Base-by-base conservation (phyloP, 345 rosid species). In the Ricinus communis region DNA sequence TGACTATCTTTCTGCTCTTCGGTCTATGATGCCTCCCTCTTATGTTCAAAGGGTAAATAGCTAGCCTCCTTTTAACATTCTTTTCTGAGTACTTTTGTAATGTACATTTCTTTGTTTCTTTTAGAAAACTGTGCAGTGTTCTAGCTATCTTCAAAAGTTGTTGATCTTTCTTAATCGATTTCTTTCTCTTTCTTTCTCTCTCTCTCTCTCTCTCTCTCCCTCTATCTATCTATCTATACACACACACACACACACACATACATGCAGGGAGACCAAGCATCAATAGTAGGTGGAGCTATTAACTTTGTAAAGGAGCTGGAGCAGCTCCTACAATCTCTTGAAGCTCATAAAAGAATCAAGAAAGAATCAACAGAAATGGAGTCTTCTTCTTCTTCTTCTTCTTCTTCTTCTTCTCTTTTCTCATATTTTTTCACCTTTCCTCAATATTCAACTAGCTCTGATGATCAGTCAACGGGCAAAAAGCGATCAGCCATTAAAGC, bases 281-380 rank as follows among this genome's bases (percentile, higher is more conserved):
- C 97, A 49, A 87, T 88, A 57, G 62, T 91, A 19, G 97, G 88
- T 18, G 93, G 97, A 53, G 88, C 97, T 8, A 84, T 88, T 69
- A 82, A 82, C 75, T 87, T 83, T 62, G 85, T 89, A 31, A 91
- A 86, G 82, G 85, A 86, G 75, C 87, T 85, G n/a, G 97, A 91
- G 79, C 90, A 86, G 54, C 83, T 65, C 27, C 80, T 85, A 6
- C 93, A 91, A 53, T 76, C 84, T 53, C 76, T 86, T 46, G 77
- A 86, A 81, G 79, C 81, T 10, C 77, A 76, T 40, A 76, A 73
- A 64, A 71, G 69, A 79, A 59, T 75, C 33, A 69, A 67, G 40
- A 59, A 73, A 38, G 28, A 68, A 22, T 25, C 15, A n/a, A 8
- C 68, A 56, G 66, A 22, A 10, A 13, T 9, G 30, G 40, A 57